Evolutionary conservation across 1,139 yeast genomes (phyloP).

Genomic region (Taiozyma sp.): DNA sequence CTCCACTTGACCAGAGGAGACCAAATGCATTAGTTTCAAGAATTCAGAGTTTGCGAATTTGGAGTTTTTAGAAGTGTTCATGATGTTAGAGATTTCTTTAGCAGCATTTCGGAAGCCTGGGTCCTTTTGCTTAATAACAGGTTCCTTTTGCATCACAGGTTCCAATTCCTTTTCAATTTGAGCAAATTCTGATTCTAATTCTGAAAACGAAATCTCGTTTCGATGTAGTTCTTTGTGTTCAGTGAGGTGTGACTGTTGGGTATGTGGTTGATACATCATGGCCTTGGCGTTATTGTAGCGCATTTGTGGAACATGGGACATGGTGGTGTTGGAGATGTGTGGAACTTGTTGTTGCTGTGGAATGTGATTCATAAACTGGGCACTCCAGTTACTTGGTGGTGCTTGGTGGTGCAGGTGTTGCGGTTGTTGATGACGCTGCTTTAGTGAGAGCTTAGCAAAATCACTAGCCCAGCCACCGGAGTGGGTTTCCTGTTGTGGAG

Average conservation of each 20-base stretch:
- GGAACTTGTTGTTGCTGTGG: conserved; percentile 5
- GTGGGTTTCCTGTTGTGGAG: conserved; percentile 1
- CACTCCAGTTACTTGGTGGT: conserved; percentile 12
- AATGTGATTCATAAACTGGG: conserved; percentile 15
- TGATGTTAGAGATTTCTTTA: conserved; percentile 21
- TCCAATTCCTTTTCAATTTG: conserved; percentile 11
- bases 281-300: conserved; percentile 1
- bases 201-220: conserved; percentile 4
- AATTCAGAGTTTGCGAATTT: conserved; percentile 26
- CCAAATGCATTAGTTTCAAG: conserved; percentile 24
- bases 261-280: not conserved
- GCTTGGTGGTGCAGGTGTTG: conserved; percentile 3
- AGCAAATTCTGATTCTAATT: conserved; percentile 8
- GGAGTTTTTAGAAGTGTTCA: conserved; percentile 16
- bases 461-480: conserved; percentile 15
- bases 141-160: conserved; percentile 7
- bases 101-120: conserved; percentile 24
- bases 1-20: conserved; percentile 22
- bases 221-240: conserved; percentile 22
- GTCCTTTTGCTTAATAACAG: not conserved
- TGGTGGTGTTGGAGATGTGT: not conserved
- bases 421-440: conserved; percentile 2
- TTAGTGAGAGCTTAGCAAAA: conserved; percentile 8
- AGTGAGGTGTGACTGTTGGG: conserved; percentile 11
- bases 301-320: conserved; percentile 1